Evolutionary conservation across 108 stramenopile genomes (phyloP).

Genomic region (Nannochloropsis granulata): DNA sequence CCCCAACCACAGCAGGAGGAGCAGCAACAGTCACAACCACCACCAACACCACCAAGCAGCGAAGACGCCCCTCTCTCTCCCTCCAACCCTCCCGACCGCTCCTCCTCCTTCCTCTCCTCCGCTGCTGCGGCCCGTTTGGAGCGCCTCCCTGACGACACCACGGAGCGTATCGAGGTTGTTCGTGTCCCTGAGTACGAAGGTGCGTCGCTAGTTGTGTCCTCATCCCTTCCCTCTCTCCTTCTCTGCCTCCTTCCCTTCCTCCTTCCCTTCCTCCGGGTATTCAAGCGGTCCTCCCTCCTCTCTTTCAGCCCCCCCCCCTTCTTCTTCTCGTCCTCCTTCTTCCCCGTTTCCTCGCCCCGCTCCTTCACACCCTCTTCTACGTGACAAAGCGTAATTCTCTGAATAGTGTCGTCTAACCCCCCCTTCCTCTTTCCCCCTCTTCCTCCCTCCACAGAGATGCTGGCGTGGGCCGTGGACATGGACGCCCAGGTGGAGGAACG

Average conservation of each 20-base stretch:
- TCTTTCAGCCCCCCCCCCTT: not conserved
- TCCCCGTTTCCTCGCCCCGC: too few species aligned
- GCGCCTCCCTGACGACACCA: not conserved
- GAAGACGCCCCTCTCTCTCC: not conserved
- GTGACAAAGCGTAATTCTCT: too few species aligned
- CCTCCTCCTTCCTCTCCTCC: not conserved
- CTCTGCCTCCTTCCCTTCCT: too few species aligned
- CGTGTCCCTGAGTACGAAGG: not conserved
- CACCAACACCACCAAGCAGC: not conserved
- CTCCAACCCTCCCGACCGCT: not conserved
- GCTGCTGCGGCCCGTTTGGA: not conserved
- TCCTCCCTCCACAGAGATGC: not conserved
- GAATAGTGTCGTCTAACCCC: too few species aligned
- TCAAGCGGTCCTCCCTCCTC: not conserved
- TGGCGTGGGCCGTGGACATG: not conserved
- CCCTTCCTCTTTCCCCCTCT: too few species aligned
- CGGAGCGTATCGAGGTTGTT: not conserved
- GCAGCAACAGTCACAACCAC: not conserved
- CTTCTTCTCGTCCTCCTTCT: not conserved
- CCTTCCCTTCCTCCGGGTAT: not conserved
- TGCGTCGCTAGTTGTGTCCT: not conserved
- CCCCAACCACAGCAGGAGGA: not conserved
- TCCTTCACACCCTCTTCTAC: too few species aligned
- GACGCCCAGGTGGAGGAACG: not conserved
- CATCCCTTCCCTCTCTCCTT: too few species aligned